Evolutionary conservation across 805 yeast genomes (phyloP).

Genomic region (Candida parachauliodes): DNA sequence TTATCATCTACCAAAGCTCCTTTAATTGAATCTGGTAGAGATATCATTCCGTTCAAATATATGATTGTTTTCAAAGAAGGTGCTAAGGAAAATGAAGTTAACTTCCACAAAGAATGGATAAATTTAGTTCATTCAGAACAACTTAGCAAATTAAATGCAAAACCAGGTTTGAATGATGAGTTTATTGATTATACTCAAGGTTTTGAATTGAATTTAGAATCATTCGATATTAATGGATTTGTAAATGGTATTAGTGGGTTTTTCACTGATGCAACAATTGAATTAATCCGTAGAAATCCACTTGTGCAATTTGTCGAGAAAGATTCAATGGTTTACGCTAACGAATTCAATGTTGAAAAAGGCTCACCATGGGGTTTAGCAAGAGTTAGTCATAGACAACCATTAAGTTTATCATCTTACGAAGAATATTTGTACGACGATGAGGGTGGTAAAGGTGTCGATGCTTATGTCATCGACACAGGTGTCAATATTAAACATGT

Average conservation of each 20-base stretch:
- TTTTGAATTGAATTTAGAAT: constrained; percentile 18
- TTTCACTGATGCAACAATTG: constrained; percentile 72
- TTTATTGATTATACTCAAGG: constrained; percentile 33
- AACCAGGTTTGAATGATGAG: background rate
- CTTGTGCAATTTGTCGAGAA: constrained; percentile 66
- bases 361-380: constrained; percentile 96
- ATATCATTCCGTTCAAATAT: constrained; percentile 68
- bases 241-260: constrained; percentile 82
- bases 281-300: constrained; percentile 64
- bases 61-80: constrained; percentile 79
- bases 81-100: constrained; percentile 48
- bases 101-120: constrained; percentile 68
- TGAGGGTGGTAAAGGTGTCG: constrained; percentile 79
- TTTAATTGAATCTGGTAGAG: constrained; percentile 36
- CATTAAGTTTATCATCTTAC: constrained; percentile 63
- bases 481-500: constrained; percentile 75
- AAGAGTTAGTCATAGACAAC: constrained; percentile 79
- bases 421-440: constrained; percentile 70
- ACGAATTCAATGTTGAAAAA: constrained; percentile 62
- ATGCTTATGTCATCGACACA: constrained; percentile 85
- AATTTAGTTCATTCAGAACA: constrained; percentile 46
- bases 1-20: constrained; percentile 40
- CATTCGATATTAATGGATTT: constrained; percentile 54
- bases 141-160: constrained; percentile 14
- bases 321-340: constrained; percentile 68